Evolutionary conservation across 1,284 basidiomycete species (phyloP), one percentile per base, ranked within the genome.

Genomic region (Boletus sp.): DNA sequence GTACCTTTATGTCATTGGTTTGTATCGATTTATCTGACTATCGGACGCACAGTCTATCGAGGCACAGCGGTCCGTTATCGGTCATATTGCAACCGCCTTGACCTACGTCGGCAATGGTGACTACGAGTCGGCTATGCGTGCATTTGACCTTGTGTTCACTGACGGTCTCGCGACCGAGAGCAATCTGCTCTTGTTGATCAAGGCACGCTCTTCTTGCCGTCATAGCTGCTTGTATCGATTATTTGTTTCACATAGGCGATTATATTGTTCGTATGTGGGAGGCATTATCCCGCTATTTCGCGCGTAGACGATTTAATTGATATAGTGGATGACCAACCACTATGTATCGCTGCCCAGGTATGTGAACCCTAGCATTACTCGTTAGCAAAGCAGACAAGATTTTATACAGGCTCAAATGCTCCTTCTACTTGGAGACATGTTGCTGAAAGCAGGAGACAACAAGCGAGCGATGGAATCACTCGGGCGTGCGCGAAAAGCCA

Each of bases 131-230:
- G 54, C 22, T 4, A 10, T 42, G 16, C 30, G 32, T 6, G 13
- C 5, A 4, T 48, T 56, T 26, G 52, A 56, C 22, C 37, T 53
- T 14, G 52, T 23, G 12, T 54, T 52, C 12, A 14, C n/a, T 14
- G 44, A 43, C 0, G 20, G 29, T 26, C 19, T 26, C 23, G 2
- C 34, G 8, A n/a, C 8, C 1, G 49, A 48, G 14, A 45, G 34
- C 5, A 52, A 29, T 2, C 10, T 44, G 22, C 34, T 53, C 14
- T 42, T 53, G 19, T 19, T 46, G 6, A 51, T 53, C 29, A 53
- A 55, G 40, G 53, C 33, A 33, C 20, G 25, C 19, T 5, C 19
- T 13, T 8, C 7, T 4, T 2, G 8, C 33, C 5, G 1, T 19
- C 7, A 2, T 22, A 3, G 10, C 3, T 13, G 3, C n/a, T 22